Percentiles rank a stretch among this genome's conserved stretches.
Evolutionary conservation across 73 alveolate species (phyloP).

Genomic region (Paraurostyla sp.): DNA sequence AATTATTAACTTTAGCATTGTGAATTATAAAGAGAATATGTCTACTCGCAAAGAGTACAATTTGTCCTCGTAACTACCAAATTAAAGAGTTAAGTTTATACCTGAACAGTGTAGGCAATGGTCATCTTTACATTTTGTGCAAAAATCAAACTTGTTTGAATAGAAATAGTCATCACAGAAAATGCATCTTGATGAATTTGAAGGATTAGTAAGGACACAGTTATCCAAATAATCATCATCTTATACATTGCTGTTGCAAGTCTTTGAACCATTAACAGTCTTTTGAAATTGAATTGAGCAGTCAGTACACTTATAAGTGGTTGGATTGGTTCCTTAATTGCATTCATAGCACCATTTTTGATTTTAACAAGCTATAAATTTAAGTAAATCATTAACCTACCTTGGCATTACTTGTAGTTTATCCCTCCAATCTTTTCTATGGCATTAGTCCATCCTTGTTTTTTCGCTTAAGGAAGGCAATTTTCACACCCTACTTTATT

Average conservation of each 20-base stretch:
- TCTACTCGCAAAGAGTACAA: neutral
- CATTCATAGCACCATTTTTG: neutral
- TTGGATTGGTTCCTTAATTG: too few relatives aligned
- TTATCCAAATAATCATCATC: neutral
- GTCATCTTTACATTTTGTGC: neutral
- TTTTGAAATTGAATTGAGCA: too few relatives aligned
- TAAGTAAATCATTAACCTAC: too few relatives aligned
- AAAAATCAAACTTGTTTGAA: neutral
- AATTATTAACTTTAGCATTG: too few relatives aligned
- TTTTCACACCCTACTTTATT: neutral
- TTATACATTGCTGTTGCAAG: neutral
- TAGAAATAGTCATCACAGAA: neutral
- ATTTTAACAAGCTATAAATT: constrained; percentile 15
- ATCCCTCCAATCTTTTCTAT: too few relatives aligned
- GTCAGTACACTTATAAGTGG: too few relatives aligned
- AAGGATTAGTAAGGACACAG: neutral
- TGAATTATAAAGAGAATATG: too few relatives aligned
- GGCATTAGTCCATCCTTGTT: too few relatives aligned
- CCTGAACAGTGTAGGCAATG: neutral
- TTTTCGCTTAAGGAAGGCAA: too few relatives aligned
- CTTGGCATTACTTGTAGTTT: too few relatives aligned
- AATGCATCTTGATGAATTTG: neutral
- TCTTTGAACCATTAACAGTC: neutral
- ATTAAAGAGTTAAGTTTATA: too few relatives aligned
- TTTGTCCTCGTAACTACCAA: too few relatives aligned